phyloP scores from a whole-genome alignment of 768 basidiomycete species.

The button mushroom (Agaricus bisporus) region DNA sequence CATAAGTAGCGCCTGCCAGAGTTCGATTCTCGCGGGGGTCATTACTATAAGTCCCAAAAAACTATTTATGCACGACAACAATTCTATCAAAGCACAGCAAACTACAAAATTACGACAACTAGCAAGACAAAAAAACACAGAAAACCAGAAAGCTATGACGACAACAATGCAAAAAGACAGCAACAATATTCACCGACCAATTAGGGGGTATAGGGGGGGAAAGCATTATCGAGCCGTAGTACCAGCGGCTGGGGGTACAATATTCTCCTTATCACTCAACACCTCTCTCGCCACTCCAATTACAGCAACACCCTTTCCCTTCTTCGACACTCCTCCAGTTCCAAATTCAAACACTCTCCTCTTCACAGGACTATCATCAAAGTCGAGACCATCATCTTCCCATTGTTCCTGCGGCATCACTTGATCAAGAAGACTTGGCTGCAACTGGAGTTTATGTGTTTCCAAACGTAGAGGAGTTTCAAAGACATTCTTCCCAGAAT shows the following conservation, averaged over 20 bases:
- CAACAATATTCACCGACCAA: not conserved
- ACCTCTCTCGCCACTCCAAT: slow-evolving; percentile 27
- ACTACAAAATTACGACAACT: too few relatives aligned
- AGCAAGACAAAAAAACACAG: too few relatives aligned
- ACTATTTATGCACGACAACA: too few relatives aligned
- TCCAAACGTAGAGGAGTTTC: slow-evolving; percentile 51
- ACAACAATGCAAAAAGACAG: not conserved
- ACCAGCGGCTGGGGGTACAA: slow-evolving; percentile 17
- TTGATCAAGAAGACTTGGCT: slow-evolving; percentile 54
- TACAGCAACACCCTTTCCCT: slow-evolving; percentile 12
- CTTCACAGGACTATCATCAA: slow-evolving; percentile 16
- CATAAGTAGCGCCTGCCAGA: too few relatives aligned
- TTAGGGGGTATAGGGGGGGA: not conserved
- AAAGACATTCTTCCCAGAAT: slow-evolving; percentile 25
- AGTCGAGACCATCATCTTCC: slow-evolving; percentile 37
- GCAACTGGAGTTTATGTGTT: slow-evolving; percentile 23
- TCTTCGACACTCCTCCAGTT: slow-evolving; percentile 14
- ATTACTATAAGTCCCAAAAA: too few relatives aligned
- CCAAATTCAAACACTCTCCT: slow-evolving; percentile 14
- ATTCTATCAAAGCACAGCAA: too few relatives aligned
- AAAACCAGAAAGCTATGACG: not conserved
- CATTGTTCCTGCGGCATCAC: slow-evolving; percentile 51
- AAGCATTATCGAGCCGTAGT: not conserved
- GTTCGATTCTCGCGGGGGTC: too few relatives aligned
- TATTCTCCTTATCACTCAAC: slow-evolving; percentile 48